Evolutionary conservation across 352 stramenopile species (phyloP), one percentile per base, ranked within the genome.

Genomic region (Phytophthora meadii): DNA sequence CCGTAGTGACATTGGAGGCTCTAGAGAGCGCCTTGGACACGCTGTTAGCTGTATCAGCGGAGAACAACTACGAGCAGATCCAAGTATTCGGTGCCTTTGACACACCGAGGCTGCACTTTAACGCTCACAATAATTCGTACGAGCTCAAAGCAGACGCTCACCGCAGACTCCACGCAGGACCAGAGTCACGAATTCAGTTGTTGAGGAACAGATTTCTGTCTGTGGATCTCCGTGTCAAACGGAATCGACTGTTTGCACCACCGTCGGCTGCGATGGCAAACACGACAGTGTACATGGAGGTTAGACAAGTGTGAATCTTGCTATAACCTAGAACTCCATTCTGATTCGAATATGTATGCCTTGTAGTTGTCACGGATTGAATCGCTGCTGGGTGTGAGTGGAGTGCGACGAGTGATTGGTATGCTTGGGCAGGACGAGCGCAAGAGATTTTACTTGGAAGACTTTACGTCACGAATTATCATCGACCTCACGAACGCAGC

Each of bases 371-470:
- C 84, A n/a, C 70, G 76, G 14, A 94, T 96, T 54, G 88, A 96
- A 62, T 96, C 88, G 10, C 68, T 96, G n/a, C 58, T 96, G 9
- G 88, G 88, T 48, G 72, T 93, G 45, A 89, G 70, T 22, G 88
- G 88, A 54, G 66, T 92, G 25, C 84, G 84, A 24, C 84, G 86
- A 11, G 87, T 96, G 12, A 88, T 96, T 45, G 88, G 88, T 15
- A 93, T 95, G 87, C 68, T 96, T 7, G 87, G 85, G 1, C 85
- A 94, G 67, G 87, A 94, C 65, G 87, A 96, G 37, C 85, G 87
- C 51, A 86, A 89, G 42, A 72, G 73, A 1, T 84, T 91, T 25
- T 95, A 87, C 54, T 55, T 96, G 10, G 88, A 95, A 70, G 88
- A 96, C 44, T 75, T 94, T 34, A 93, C 85, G 39, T 90, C 87